These are phyloP conservation scores for Saturnispora zaruensis DNA, from an alignment of 805 yeast genomes.

Conservation along the genomic window DNA sequence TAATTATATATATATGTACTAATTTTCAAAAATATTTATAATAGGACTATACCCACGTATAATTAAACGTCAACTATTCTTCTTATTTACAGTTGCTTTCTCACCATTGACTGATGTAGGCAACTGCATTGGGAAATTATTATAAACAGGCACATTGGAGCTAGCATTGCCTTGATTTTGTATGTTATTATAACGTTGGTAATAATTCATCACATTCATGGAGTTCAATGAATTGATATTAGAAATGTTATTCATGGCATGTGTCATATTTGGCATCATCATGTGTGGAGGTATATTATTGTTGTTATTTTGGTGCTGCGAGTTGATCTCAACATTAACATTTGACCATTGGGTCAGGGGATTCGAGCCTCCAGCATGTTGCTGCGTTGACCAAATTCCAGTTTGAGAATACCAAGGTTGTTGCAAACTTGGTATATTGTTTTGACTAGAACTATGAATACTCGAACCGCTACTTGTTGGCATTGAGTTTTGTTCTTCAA, in stretches of 20 bases:
- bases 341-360: neutral
- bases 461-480: neutral
- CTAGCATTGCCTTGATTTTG: neutral
- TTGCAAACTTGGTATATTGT: neutral
- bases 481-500: neutral
- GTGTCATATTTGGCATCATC: neutral
- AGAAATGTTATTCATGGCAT: neutral
- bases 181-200: neutral
- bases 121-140: neutral
- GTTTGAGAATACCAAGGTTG: neutral
- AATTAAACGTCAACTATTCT: neutral
- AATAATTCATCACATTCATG: neutral
- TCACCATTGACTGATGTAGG: neutral
- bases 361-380: neutral
- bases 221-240: neutral
- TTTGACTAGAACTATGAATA: neutral
- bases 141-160: neutral
- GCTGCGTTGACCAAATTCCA: neutral
- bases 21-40: neutral
- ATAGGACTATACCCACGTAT: constrained; percentile 1
- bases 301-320: neutral
- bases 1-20: neutral
- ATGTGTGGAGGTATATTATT: neutral
- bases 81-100: neutral
- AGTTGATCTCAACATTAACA: neutral